Percentiles rank a stretch among this genome's conserved stretches.
phyloP scores from a whole-genome alignment of 805 yeast species.

The Candida suzukii region DNA sequence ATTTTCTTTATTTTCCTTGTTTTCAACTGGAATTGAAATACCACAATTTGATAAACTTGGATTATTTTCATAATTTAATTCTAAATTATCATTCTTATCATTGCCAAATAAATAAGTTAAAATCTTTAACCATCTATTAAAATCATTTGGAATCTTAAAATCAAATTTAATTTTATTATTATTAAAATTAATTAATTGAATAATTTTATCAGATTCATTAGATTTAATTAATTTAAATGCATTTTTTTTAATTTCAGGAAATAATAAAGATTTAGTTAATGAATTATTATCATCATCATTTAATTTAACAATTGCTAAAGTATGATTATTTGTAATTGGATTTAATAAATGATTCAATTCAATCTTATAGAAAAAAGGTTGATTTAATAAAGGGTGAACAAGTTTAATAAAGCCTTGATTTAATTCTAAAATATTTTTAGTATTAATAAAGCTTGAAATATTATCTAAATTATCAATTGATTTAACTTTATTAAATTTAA shows the following conservation, averaged over 20 bases:
- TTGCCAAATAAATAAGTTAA: background rate
- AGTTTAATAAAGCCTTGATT: background rate
- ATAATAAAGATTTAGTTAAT: slow-evolving; percentile 24
- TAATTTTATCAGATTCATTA: slow-evolving; percentile 9
- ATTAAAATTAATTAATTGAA: slow-evolving; percentile 7
- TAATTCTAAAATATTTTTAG: slow-evolving; percentile 1
- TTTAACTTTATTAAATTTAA: slow-evolving; percentile 13
- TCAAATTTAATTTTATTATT: slow-evolving; percentile 10
- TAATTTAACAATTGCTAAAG: slow-evolving; percentile 22
- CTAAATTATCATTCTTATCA: background rate
- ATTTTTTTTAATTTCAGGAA: slow-evolving; percentile 25
- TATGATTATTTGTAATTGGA: background rate
- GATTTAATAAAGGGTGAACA: background rate
- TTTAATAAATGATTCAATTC: slow-evolving; percentile 1
- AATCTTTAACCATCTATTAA: background rate
- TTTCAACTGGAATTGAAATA: background rate
- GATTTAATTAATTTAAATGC: slow-evolving; percentile 16
- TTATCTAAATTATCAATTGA: slow-evolving; percentile 14
- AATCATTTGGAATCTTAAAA: slow-evolving; percentile 7
- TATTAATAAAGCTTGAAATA: slow-evolving; percentile 2
- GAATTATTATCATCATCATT: slow-evolving; percentile 20
- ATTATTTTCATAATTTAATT: background rate
- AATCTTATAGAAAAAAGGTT: slow-evolving; percentile 8
- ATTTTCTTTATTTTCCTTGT: background rate
- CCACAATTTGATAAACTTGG: background rate